A percentile compares a stretch with the other conserved stretches of the same genome.
phyloP scores from a whole-genome alignment of 1,284 basidiomycete genomes.

The Phenoliferia sp. region DNA sequence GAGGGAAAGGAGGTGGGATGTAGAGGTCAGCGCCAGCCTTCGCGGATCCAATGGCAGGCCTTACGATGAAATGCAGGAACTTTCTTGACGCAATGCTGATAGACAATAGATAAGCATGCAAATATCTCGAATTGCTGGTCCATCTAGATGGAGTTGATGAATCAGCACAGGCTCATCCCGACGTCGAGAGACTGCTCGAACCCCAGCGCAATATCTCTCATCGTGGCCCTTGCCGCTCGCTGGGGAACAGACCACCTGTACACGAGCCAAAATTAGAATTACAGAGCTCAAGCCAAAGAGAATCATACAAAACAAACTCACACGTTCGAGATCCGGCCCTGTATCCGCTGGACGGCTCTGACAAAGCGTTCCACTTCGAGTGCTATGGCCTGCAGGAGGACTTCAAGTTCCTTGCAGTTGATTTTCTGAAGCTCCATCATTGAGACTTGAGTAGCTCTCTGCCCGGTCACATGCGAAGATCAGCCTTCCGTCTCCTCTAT shows the following conservation, averaged over 20 bases:
- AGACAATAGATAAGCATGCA: neutral
- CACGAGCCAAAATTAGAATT: too few species aligned
- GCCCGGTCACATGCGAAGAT: neutral
- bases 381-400: neutral
- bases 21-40: too few species aligned
- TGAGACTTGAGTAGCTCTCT: neutral
- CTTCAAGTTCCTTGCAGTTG: neutral
- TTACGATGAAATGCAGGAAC: neutral
- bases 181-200: neutral
- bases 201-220: neutral
- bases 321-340: neutral
- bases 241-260: neutral
- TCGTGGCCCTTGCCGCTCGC: neutral
- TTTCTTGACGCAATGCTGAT: neutral
- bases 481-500: neutral
- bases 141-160: neutral
- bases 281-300: too few species aligned
- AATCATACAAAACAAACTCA: too few species aligned
- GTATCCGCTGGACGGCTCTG: neutral
- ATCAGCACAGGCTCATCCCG: too few species aligned
- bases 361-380: neutral
- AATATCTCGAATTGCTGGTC: neutral
- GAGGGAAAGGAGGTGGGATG: too few species aligned
- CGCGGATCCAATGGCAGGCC: neutral
- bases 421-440: neutral